Evolutionary conservation across 225 moss, liverwort and hornwort species (phyloP).

Genomic region (Antitrichia curtipendula): DNA sequence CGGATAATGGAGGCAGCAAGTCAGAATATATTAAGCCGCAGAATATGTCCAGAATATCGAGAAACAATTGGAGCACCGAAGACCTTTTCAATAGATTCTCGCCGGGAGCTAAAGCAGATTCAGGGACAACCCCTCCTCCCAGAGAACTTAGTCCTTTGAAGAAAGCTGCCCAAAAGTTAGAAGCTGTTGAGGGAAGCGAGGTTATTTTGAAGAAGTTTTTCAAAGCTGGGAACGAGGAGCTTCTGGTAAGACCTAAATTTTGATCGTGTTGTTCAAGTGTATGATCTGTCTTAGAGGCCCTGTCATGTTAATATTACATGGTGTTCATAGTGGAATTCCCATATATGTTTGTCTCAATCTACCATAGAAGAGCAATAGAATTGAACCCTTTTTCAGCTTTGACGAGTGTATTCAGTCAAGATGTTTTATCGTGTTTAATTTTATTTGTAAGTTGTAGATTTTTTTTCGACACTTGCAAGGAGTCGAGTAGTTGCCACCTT

Average conservation of each 20-base stretch:
- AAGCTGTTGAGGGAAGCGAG: slow-evolving; percentile 40
- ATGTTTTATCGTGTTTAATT: neutral
- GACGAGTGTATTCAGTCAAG: neutral
- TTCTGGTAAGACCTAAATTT: slow-evolving; percentile 42
- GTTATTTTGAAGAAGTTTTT: slow-evolving; percentile 52
- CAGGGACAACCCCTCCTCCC: slow-evolving; percentile 12
- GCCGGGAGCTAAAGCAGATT: slow-evolving; percentile 13
- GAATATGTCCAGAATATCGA: neutral
- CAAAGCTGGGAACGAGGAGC: slow-evolving; percentile 60
- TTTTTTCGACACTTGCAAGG: neutral
- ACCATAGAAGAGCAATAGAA: neutral
- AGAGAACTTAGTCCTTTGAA: slow-evolving; percentile 52
- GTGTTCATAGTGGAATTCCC: neutral
- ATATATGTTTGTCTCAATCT: neutral
- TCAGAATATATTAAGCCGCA: neutral
- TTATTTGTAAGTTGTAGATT: neutral
- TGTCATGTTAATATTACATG: neutral
- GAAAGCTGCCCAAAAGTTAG: slow-evolving; percentile 50
- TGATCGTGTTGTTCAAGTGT: neutral
- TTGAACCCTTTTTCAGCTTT: neutral
- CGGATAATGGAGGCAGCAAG: neutral
- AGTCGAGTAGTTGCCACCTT: neutral
- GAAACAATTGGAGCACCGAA: slow-evolving; percentile 44
- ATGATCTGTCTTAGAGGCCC: neutral
- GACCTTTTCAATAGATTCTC: slow-evolving; percentile 52